Evolutionary conservation across 768 basidiomycete genomes (phyloP), one percentile per base, ranked within the genome.

Genomic region (Amyloporia xantha): DNA sequence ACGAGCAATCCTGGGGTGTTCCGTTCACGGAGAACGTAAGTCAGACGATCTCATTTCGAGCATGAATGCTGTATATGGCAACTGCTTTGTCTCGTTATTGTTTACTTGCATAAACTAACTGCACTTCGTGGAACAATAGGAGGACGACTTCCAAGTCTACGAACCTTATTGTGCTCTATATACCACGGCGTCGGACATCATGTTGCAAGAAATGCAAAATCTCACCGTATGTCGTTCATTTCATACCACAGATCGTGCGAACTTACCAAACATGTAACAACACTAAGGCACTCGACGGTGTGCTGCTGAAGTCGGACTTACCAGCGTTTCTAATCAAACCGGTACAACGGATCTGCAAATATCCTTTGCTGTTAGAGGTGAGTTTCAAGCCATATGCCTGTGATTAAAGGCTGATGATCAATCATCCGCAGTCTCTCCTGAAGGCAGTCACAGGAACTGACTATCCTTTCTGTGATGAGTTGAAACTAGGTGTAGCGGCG

Each of bases 261-360:
- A 71, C 30, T 49, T 4, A 48, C 19, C 35, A 70, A 43, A 53
- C 26, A 46, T 50, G 37, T 52, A 48, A 54, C 49, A 50, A 48
- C 62, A n/a, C n/a, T n/a, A n/a, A 91, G 89, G 77, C 80, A 52
- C 73, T 88, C 61, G 86, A 87, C 69, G 77, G 84, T 67, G 72
- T 91, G 72, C 88, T 94, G 69, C 84, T 85, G 60, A 88, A 88
- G 65, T 85, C 87, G 62, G 96, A 99, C 62, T 75, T 99, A 26
- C 89, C 91, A 51, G 92, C 91, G 7, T 95, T 98, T 70, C 81
- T 98, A 52, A 98, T 98, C 76, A 97, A 97, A 72, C 96, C 96
- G 5, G 87, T 99, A 42, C 96, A 99, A 66, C 83, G 96, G 53
- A 86, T 98, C 57, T 96, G 95, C 79, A 98, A 98, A 75, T 98